Base-by-base conservation (phyloP, 768 basidiomycete species). In the Boletus vermiculosoides region DNA sequence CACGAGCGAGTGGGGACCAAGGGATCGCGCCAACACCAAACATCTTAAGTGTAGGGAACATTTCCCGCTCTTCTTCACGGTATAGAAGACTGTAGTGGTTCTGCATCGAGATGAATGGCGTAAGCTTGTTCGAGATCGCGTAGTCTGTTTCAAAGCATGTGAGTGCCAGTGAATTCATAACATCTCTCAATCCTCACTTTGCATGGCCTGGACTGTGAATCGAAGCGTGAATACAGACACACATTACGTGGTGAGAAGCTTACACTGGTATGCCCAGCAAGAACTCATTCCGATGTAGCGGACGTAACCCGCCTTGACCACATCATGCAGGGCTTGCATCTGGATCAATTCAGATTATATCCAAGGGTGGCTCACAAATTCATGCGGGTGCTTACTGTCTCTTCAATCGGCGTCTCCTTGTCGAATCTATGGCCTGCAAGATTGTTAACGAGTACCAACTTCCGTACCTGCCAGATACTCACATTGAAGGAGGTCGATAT, bases 21-120 rank as follows among this genome's bases (percentile, higher is more conserved):
- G 78, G 78, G 50, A 80, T 77, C 25, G 71, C 64, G 1, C 79
- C 80, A 30, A 77, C 73, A 46, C 79, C 79, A 53, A 77, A 74
- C 63, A 74, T 70, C 62, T 78, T 70, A 42, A 79, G 68, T 4
- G 73, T 73, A n/a, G 84, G 84, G 61, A 83, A 78, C 80, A 82
- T 81, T 63, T 82, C 81, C 25, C 71, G 76, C 63, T 83, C 84
- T 65, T 86, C 84, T 65, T 86, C 85, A 42, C 83, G 78, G 63
- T 85, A 85, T 37, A 82, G 45, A 6, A 83, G 73, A 55, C 66
- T 78, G 64, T 85, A 79, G 58, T 82, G 78, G 68, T 86, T 84
- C 67, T 86, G 84, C 84, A 86, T 85, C 11, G 80, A 80, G 69
- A 84, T 80, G 71, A 86, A 85, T 6, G 78, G 80, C 8, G 79